Evolutionary conservation across 2,329 filamentous ascomycete genomes (phyloP).

Genomic region (Alternaria sp.): DNA sequence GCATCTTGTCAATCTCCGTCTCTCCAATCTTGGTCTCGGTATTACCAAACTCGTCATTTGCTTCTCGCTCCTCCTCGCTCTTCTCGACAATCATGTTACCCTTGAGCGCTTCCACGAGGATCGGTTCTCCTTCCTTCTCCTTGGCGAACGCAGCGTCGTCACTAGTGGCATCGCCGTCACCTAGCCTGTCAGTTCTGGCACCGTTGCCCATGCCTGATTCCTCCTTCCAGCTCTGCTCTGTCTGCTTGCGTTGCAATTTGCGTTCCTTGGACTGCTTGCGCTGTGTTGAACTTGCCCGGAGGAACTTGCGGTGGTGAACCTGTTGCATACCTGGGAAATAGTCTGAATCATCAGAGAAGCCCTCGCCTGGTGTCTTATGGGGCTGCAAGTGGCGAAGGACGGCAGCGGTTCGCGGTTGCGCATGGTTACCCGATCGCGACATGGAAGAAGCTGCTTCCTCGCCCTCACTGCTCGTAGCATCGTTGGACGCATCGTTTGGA

Average conservation of each 20-base stretch:
- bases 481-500: conserved; percentile 48
- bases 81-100: conserved; percentile 47
- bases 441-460: conserved; percentile 28
- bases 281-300: conserved; percentile 39
- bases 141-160: conserved; percentile 24
- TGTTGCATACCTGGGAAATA: conserved; percentile 52
- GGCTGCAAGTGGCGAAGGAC: conserved; percentile 46
- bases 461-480: conserved; percentile 36
- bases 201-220: conserved; percentile 59
- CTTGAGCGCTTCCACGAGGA: conserved; percentile 44
- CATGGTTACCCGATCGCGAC: conserved; percentile 25
- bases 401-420: conserved; percentile 40
- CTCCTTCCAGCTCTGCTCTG: conserved; percentile 53
- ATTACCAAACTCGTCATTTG: conserved; percentile 22
- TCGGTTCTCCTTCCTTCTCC: conserved; percentile 26
- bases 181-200: conserved; percentile 55
- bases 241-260: conserved; percentile 45
- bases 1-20: conserved; percentile 41
- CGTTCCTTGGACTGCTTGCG: conserved; percentile 46
- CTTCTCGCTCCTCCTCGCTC: conserved; percentile 31
- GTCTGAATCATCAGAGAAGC: conserved; percentile 54
- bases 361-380: conserved; percentile 41
- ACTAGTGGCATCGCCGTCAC: conserved; percentile 48
- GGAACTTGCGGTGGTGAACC: conserved; percentile 33
- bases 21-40: conserved; percentile 28